phyloP scores from a whole-genome alignment of 2,329 filamentous ascomycete genomes.

The Colletotrichum tanaceti region DNA sequence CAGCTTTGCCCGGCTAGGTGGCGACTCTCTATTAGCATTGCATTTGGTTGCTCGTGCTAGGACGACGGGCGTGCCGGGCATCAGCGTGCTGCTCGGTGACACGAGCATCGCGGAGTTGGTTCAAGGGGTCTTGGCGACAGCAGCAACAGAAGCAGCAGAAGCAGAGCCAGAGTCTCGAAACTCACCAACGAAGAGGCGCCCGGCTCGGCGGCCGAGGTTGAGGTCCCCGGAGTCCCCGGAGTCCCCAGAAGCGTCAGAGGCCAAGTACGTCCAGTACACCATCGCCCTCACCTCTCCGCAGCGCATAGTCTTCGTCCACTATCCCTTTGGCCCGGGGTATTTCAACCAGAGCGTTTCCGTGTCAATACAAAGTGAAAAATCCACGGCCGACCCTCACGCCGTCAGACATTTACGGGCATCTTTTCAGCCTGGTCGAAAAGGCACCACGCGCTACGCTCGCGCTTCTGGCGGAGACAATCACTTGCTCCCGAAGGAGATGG shows the following conservation, averaged over 20 bases:
- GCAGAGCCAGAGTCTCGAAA: not conserved
- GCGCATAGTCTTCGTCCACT: not conserved
- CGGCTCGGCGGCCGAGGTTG: not conserved
- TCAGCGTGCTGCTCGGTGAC: not conserved
- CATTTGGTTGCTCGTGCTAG: not conserved
- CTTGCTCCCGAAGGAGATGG: not conserved
- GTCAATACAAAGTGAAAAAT: not conserved
- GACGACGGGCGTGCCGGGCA: not conserved
- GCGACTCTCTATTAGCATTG: not conserved
- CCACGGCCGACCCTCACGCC: not conserved
- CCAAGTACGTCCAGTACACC: not conserved
- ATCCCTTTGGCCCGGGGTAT: not conserved
- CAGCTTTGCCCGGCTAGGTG: not conserved
- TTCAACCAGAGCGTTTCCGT: not conserved
- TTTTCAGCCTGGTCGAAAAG: not conserved
- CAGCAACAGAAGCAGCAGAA: too few relatives aligned
- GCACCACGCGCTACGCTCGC: not conserved
- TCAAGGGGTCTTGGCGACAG: not conserved
- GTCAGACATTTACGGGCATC: not conserved
- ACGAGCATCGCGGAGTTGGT: not conserved
- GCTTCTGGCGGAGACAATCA: not conserved
- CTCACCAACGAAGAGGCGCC: not conserved
- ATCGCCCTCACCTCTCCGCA: not conserved
- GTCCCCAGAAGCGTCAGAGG: not conserved
- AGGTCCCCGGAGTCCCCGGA: not conserved